These are phyloP conservation scores for Phytophthora rubi DNA, from an alignment of 352 stramenopile genomes.

Conservation along the genomic window DNA sequence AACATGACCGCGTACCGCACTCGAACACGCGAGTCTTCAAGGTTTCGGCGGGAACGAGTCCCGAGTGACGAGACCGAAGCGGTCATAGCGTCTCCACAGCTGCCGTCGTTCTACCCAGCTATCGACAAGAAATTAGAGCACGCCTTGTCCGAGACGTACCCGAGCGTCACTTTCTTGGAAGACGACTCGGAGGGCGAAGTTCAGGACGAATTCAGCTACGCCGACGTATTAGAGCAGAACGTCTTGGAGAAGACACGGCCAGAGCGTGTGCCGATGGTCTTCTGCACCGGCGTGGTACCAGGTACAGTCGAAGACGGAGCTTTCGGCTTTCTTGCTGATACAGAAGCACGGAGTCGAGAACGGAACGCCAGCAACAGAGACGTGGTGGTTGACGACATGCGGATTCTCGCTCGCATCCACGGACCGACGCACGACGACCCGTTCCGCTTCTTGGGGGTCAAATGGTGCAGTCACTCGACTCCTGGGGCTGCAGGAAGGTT, in stretches of 20 bases:
- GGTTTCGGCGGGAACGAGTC: conserved; percentile 19
- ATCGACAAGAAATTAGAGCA: conserved; percentile 20
- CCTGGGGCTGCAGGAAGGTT: conserved; percentile 24
- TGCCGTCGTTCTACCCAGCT: conserved; percentile 24
- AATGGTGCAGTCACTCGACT: conserved; percentile 42
- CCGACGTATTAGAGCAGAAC: conserved; percentile 29
- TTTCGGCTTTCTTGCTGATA: conserved; percentile 45
- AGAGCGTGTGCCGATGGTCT: conserved; percentile 31
- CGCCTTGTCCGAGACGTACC: conserved; percentile 22
- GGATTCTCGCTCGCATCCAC: conserved; percentile 45
- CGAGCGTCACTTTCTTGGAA: conserved; percentile 24
- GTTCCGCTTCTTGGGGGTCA: conserved; percentile 55
- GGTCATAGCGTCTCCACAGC: conserved; percentile 31
- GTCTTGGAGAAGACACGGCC: conserved; percentile 37
- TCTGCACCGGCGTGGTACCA: conserved; percentile 32
- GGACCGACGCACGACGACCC: conserved; percentile 45
- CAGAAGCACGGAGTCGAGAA: conserved; percentile 34
- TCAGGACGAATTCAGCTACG: conserved; percentile 18
- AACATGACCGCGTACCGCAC: conserved; percentile 56
- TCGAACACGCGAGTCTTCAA: conserved; percentile 17
- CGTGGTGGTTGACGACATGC: conserved; percentile 27
- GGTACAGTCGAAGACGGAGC: conserved; percentile 51
- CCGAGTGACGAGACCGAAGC: conserved; percentile 32
- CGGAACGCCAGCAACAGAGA: conserved; percentile 33
- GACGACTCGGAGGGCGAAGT: conserved; percentile 21